Evolutionary conservation across 2,329 filamentous ascomycete species (phyloP), one percentile per base, ranked within the genome.

Genomic region (Apiospora phragmitis): DNA sequence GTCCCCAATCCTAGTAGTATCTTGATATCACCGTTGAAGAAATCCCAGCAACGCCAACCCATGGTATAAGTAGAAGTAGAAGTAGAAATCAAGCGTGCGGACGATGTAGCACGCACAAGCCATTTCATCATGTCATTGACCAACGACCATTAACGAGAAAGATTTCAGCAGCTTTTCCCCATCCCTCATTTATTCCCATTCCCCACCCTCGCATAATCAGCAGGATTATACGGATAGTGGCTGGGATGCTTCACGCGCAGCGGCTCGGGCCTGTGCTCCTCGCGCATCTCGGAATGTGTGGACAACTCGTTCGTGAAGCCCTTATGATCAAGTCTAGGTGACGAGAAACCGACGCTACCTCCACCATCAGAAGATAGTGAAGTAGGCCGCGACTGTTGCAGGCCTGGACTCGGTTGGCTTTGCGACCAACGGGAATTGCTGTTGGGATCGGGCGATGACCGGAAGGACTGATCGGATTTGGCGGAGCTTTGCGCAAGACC

Each of bases 251-350:
- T 74, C 71, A 74, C 75, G 68, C 72, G 75, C 11, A 77, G 70
- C 8, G 71, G 9, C 74, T 74, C 71, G 3, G 71, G 12, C 74
- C 73, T 72, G 72, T 86, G 77, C 76, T 87, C 86, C 73, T 87
- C 86, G 0, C 72, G 75, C 1, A 83, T 84, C 79, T 88, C 86
- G 11, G 76, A 76, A 71, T 88, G 86, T 2, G 86, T 83, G 3
- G 85, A 71, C 35, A 89, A 72, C 70, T 86, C 86, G 0, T 81
- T 79, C 0, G 84, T 74, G 70, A 83, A 85, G 1, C 76, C 77
- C 73, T 83, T 83, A 68, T 81, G 80, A n/a, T 83, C 82, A 0
- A 83, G 76, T 1, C 76, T 79, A 0, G 84, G 84, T 0, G 83
- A 85, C 1, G 77, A 74, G 35, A 79, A 79, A 0, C 81, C 81